Base-by-base conservation (phyloP, 164 flowering plant species). In the Umbellularia californica region DNA sequence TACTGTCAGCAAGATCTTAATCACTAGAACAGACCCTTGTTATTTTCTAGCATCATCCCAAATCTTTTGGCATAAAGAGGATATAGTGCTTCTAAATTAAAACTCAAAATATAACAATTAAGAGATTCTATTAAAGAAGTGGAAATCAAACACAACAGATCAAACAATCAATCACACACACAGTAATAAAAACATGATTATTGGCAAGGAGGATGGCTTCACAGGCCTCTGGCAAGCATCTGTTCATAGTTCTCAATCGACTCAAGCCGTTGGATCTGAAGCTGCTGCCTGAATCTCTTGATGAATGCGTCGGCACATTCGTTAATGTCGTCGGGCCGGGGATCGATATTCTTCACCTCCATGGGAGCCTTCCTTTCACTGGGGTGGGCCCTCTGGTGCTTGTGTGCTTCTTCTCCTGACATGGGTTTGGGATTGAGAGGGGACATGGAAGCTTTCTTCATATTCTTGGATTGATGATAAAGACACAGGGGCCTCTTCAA, bases 251-350 rank as follows among this genome's bases (percentile, higher is more conserved):
- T 88, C 84, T 90, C 94, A 20, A 92, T 88, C 27, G 97, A 90
- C 58, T 92, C 90, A 5, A 90, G 87, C 80, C 97, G 79, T 68
- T 92, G 95, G 65, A 92, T 79, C 65, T 81, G 67, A 60, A 92
- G 78, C 71, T 90, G 90, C 24, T 85, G 79, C 84, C 85, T 87
- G 82, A 89, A 92, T 19, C 83, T 87, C 84, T 77, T 79, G 78
- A 92, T 90, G 84, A 90, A 90, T 1, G 83, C 89, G 27, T 92
- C 95, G 0, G 95, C 97, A n/a, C 92, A 82, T 74, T 82, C 79
- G 71, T 92, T 79, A 20, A 92, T 83, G 69, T 94, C 95, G 68
- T 77, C 86, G 0, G 84, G 64, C 75, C 79, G 82, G 65, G 78
- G 84, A 80, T 84, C 86, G 23, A 76, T 65, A 79, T 70, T 78